Conservation (phyloP, 2,329 filamentous ascomycete genomes). For the Trichoderma aggressivum region DNA sequence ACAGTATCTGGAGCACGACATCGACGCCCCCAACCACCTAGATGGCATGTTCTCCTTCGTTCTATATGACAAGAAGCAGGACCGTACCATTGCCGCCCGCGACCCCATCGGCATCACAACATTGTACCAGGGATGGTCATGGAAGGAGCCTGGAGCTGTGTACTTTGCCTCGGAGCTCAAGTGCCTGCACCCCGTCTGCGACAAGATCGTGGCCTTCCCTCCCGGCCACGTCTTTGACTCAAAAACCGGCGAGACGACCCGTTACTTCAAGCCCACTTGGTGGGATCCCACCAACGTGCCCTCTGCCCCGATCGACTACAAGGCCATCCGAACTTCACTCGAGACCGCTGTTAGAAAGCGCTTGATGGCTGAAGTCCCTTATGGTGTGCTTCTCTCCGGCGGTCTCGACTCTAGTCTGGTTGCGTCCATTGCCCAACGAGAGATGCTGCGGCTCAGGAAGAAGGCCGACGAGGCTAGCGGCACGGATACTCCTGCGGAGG, state of each 20-base stretch:
- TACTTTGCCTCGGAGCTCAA: slow-evolving; percentile 99
- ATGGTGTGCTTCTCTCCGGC: slow-evolving; percentile 91
- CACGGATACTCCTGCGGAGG: slow-evolving; percentile 34
- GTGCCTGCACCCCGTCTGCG: slow-evolving; percentile 87
- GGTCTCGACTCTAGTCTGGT: slow-evolving; percentile 95
- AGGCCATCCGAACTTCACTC: slow-evolving; percentile 72
- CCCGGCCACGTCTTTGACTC: slow-evolving; percentile 97
- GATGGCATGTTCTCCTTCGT: slow-evolving; percentile 99
- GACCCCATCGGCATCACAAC: slow-evolving; percentile 97
- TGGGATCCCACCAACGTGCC: slow-evolving; percentile 81
- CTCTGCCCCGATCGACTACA: slow-evolving; percentile 76
- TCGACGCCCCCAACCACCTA: slow-evolving; percentile 87
- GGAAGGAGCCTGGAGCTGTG: slow-evolving; percentile 73
- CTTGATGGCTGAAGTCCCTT: slow-evolving; percentile 97
- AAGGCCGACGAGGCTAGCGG: slow-evolving; percentile 51
- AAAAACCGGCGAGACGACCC: slow-evolving; percentile 75
- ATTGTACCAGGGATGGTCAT: slow-evolving; percentile 93
- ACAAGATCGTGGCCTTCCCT: slow-evolving; percentile 91
- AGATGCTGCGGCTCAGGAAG: slow-evolving; percentile 75
- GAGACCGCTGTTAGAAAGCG: slow-evolving; percentile 93
- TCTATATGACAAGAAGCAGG: slow-evolving; percentile 90
- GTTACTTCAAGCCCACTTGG: slow-evolving; percentile 92
- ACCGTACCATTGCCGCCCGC: slow-evolving; percentile 88
- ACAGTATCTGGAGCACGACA: slow-evolving; percentile 86
- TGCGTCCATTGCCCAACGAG: slow-evolving; percentile 90